These are phyloP conservation scores for Talaromyces piceae DNA, from an alignment of 2,329 filamentous ascomycete species.

Conservation along the genomic window DNA sequence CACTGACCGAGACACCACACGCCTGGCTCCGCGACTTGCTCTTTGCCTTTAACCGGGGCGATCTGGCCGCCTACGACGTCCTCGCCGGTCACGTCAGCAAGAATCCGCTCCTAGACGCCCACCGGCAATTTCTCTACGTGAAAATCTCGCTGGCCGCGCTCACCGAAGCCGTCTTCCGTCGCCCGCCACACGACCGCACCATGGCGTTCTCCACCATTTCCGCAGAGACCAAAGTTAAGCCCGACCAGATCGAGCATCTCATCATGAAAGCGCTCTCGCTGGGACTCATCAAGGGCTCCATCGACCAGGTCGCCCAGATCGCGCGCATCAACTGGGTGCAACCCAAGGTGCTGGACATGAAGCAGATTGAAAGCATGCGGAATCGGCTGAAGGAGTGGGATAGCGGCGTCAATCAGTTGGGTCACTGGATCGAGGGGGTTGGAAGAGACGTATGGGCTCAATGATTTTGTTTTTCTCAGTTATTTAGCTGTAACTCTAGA, in stretches of 20 bases:
- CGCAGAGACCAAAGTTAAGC: constrained; percentile 83
- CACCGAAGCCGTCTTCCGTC: constrained; percentile 92
- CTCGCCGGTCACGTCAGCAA: constrained; percentile 73
- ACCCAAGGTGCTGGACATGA: constrained; percentile 93
- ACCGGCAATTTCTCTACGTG: constrained; percentile 80
- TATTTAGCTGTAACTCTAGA: not conserved
- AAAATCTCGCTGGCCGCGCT: constrained; percentile 97
- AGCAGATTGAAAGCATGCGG: constrained; percentile 90
- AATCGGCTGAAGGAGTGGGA: constrained; percentile 88
- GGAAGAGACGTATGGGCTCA: constrained; percentile 96
- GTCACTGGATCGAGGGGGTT: constrained; percentile 91
- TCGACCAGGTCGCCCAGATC: constrained; percentile 91
- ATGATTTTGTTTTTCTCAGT: constrained; percentile 26
- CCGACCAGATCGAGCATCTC: constrained; percentile 91
- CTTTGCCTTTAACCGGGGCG: constrained; percentile 94
- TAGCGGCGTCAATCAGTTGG: constrained; percentile 86
- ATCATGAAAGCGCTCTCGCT: constrained; percentile 99
- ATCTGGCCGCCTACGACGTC: constrained; percentile 77
- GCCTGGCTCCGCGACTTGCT: constrained; percentile 92
- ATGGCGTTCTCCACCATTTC: constrained; percentile 88
- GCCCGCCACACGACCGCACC: constrained; percentile 87
- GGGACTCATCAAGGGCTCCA: constrained; percentile 80
- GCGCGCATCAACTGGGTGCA: constrained; percentile 98
- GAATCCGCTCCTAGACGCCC: constrained; percentile 69
- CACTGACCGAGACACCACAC: constrained; percentile 65